These are phyloP conservation scores for Casuarina glauca DNA, from an alignment of 306 rosid genomes.

Conservation along the genomic window DNA sequence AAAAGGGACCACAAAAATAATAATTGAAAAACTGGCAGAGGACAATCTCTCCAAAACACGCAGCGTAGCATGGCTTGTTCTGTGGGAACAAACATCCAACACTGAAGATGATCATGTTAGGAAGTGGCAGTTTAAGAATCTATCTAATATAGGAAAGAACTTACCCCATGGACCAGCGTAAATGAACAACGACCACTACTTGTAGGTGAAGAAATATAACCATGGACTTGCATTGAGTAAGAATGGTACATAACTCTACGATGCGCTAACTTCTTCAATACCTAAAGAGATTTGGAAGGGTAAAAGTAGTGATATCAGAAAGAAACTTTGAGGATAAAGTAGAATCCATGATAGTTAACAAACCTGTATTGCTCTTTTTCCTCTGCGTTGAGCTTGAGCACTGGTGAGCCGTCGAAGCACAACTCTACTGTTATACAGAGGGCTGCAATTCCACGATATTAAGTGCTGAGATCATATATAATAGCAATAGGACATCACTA, in stretches of 20 bases:
- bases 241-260: slow-evolving; percentile 89
- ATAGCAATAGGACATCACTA: slow-evolving; percentile 18
- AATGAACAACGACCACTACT: slow-evolving; percentile 59
- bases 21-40: neutral
- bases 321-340: neutral
- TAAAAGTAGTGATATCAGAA: slow-evolving; percentile 22
- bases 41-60: neutral
- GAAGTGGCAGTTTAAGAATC: slow-evolving; percentile 12
- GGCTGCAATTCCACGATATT: slow-evolving; percentile 55
- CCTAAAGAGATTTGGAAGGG: slow-evolving; percentile 40
- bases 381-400: slow-evolving; percentile 89
- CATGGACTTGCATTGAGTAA: slow-evolving; percentile 96
- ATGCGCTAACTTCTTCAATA: slow-evolving; percentile 76
- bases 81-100: neutral
- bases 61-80: neutral
- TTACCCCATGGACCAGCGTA: slow-evolving; percentile 92
- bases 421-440: slow-evolving; percentile 69
- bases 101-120: slow-evolving; percentile 4
- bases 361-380: slow-evolving; percentile 93
- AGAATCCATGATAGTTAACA: slow-evolving; percentile 15
- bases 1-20: neutral
- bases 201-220: slow-evolving; percentile 66
- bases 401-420: slow-evolving; percentile 84
- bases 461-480: slow-evolving; percentile 32
- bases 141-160: slow-evolving; percentile 31